Evolutionary conservation across 2,329 filamentous ascomycete species (phyloP).

Genomic region (Lachnellula hyalina): DNA sequence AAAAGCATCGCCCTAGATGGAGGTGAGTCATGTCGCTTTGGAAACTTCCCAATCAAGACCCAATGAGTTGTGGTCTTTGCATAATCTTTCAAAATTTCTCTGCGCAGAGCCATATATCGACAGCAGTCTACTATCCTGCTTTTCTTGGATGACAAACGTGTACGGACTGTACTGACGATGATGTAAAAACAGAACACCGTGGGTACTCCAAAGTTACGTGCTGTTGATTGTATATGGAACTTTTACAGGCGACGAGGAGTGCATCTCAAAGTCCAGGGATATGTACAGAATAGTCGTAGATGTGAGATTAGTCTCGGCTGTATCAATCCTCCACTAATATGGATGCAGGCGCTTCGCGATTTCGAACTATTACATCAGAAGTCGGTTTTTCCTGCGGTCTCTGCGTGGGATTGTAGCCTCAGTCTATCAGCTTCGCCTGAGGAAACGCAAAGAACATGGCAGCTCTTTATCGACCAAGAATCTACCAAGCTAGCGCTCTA

Average conservation of each 20-base stretch:
- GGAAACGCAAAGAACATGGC: slow-evolving; percentile 25
- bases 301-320: slow-evolving; percentile 15
- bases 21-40: too few relatives aligned
- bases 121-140: too few relatives aligned
- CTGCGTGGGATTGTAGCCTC: slow-evolving; percentile 9
- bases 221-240: slow-evolving; percentile 25
- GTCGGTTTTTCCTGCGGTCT: slow-evolving; percentile 19
- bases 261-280: slow-evolving; percentile 25
- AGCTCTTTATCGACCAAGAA: slow-evolving; percentile 27
- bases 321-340: too few relatives aligned
- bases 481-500: slow-evolving; percentile 31
- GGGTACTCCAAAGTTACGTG: too few relatives aligned
- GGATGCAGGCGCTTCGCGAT: slow-evolving; percentile 22
- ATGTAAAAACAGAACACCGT: too few relatives aligned
- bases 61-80: too few relatives aligned
- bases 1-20: too few relatives aligned
- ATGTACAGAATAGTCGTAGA: slow-evolving; percentile 28
- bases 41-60: too few relatives aligned
- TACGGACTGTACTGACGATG: too few relatives aligned
- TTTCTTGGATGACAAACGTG: too few relatives aligned
- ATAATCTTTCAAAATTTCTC: too few relatives aligned
- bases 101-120: too few relatives aligned
- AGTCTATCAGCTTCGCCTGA: slow-evolving; percentile 2
- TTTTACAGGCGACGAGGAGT: slow-evolving; percentile 25
- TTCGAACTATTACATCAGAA: slow-evolving; percentile 26